These are phyloP conservation scores for Aurinia saxatilis DNA, from an alignment of 345 rosid genomes.

Conservation along the genomic window DNA sequence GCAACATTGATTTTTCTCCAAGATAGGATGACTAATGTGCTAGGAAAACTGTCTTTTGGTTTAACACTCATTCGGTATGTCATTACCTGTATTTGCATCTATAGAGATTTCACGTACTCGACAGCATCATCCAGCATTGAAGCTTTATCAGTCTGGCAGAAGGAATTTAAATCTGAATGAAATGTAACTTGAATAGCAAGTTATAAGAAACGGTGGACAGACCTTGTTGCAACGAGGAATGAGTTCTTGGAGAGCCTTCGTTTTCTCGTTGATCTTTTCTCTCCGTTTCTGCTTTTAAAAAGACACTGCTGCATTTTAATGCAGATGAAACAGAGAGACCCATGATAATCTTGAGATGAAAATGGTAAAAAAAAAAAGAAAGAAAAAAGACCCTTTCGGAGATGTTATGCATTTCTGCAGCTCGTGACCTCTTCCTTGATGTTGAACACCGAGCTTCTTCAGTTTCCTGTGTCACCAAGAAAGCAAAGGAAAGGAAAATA, in stretches of 20 bases:
- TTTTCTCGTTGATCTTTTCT: too few relatives aligned
- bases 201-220: background rate
- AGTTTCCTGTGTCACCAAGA: constrained; percentile 6
- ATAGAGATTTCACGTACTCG: background rate
- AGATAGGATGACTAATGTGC: too few relatives aligned
- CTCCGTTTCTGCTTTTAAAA: constrained; percentile 46
- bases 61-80: too few relatives aligned
- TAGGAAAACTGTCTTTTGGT: too few relatives aligned
- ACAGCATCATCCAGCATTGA: too few relatives aligned
- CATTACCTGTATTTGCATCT: constrained; percentile 20
- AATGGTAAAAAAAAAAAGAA: too few relatives aligned
- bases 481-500: too few relatives aligned
- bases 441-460: constrained; percentile 46
- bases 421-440: constrained; percentile 67
- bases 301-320: background rate
- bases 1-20: too few relatives aligned
- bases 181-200: background rate
- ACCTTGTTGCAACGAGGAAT: constrained; percentile 25
- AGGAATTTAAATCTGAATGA: background rate
- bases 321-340: background rate
- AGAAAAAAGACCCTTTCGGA: constrained; percentile 81
- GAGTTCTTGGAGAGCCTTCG: too few relatives aligned
- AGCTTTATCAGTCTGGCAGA: constrained; percentile 20
- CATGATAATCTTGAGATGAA: background rate
- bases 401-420: constrained; percentile 81